phyloP scores from a whole-genome alignment of 805 yeast genomes.

The Kodamaea laetipori region DNA sequence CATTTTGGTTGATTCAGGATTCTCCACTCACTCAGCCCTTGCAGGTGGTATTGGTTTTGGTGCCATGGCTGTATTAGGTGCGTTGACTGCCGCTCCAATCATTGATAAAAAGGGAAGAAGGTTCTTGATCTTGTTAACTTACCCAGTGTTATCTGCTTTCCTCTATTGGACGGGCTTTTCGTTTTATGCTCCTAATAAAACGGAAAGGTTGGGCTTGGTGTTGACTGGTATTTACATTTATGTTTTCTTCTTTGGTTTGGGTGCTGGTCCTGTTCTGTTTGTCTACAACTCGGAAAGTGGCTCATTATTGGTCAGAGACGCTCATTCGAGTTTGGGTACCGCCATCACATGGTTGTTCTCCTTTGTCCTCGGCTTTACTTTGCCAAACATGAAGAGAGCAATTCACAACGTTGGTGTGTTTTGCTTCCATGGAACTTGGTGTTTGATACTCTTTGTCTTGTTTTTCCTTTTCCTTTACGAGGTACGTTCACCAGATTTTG shows the following conservation, averaged over 20 bases:
- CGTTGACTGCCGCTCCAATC: constrained; percentile 60
- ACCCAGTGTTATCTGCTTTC: constrained; percentile 26
- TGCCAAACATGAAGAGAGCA: constrained; percentile 43
- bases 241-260: constrained; percentile 24
- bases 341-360: constrained; percentile 30
- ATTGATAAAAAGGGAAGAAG: constrained; percentile 29
- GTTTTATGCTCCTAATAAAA: constrained; percentile 21
- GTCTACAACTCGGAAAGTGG: constrained; percentile 30
- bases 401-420: constrained; percentile 83
- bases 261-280: constrained; percentile 30
- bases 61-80: constrained; percentile 23
- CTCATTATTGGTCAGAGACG: constrained; percentile 28
- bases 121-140: constrained; percentile 25
- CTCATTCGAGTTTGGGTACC: constrained; percentile 27
- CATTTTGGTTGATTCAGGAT: constrained; percentile 15
- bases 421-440: constrained; percentile 91
- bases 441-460: constrained; percentile 64
- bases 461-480: constrained; percentile 54
- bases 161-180: constrained; percentile 29
- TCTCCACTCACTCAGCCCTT: constrained; percentile 12
- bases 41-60: constrained; percentile 19
- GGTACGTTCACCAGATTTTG: too few species aligned
- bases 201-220: constrained; percentile 23
- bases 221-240: constrained; percentile 26
- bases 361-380: constrained; percentile 28